Percentiles rank a stretch among this genome's conserved stretches.
phyloP scores from a whole-genome alignment of 192 early-diverging fungal species.

The Entomortierella beljakovae region DNA sequence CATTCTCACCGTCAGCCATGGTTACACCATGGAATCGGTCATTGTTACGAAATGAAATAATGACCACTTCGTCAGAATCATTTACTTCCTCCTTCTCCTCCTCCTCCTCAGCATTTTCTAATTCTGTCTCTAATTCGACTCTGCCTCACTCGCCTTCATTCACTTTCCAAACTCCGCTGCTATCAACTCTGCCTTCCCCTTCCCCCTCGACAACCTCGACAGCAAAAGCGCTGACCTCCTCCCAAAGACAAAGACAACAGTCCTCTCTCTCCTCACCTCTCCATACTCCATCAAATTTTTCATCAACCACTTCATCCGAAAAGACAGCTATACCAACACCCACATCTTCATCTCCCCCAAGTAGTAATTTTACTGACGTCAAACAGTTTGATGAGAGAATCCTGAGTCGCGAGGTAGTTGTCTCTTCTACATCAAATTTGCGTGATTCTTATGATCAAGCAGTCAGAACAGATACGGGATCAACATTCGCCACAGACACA shows the following conservation, averaged over 20 bases:
- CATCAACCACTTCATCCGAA: background rate
- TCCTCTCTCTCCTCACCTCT: background rate
- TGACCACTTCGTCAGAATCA: conserved; percentile 1
- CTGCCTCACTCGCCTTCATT: background rate
- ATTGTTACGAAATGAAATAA: conserved; percentile 17
- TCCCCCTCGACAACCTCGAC: background rate
- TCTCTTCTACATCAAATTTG: background rate
- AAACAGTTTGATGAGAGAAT: background rate
- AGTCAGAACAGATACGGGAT: conserved; percentile 31
- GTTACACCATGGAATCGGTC: conserved; percentile 18
- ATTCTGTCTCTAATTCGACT: background rate
- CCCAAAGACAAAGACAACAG: background rate
- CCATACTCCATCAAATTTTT: background rate
- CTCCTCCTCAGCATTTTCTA: background rate
- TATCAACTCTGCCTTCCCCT: background rate
- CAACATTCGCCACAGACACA: conserved; percentile 26
- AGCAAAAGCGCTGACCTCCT: too few relatives aligned
- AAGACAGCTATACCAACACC: background rate
- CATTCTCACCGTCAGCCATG: background rate
- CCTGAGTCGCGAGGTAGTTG: background rate
- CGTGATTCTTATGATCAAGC: conserved; percentile 4
- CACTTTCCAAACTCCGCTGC: background rate
- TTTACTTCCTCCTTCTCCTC: background rate
- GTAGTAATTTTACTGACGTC: background rate
- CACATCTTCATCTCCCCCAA: background rate